Percentiles rank a stretch among this genome's conserved stretches.
These are phyloP conservation scores for Capniomyces stellatus DNA, from an alignment of 371 early-diverging fungal species.

Conservation along the genomic window DNA sequence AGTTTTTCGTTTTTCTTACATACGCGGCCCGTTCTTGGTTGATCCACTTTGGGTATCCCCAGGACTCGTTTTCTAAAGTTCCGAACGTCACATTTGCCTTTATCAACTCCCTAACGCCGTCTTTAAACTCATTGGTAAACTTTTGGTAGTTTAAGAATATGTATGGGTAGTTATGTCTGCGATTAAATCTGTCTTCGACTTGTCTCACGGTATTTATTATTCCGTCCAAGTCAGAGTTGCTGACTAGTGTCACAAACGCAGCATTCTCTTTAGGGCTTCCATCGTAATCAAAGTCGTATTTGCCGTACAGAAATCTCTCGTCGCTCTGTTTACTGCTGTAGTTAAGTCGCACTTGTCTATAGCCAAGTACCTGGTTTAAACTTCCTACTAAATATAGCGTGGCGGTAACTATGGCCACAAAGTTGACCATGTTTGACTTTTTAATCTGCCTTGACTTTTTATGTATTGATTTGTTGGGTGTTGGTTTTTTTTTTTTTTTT, in stretches of 20 bases:
- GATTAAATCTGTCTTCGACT: conserved; percentile 73
- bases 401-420: too few species aligned
- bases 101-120: conserved; percentile 34
- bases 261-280: too few species aligned
- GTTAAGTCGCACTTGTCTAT: too few species aligned
- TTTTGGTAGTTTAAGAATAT: conserved; percentile 72
- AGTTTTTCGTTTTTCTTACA: conserved; percentile 5
- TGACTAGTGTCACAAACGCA: conserved; percentile 41
- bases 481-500: too few species aligned
- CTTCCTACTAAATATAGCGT: too few species aligned
- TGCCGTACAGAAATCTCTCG: too few species aligned
- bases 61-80: conserved; percentile 46
- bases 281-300: too few species aligned
- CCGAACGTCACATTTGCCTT: conserved; percentile 31
- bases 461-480: too few species aligned
- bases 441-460: too few species aligned
- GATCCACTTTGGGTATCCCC: conserved; percentile 70
- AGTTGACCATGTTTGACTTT: too few species aligned
- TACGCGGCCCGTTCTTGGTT: conserved; percentile 20
- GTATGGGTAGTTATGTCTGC: conserved; percentile 72
- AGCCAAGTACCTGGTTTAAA: too few species aligned
- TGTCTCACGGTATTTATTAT: conserved; percentile 45
- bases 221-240: conserved; percentile 56
- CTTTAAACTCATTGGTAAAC: conserved; percentile 61
- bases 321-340: too few species aligned